phyloP scores from a whole-genome alignment of 495 filamentous ascomycete genomes.

The Daldinia concentrica region DNA sequence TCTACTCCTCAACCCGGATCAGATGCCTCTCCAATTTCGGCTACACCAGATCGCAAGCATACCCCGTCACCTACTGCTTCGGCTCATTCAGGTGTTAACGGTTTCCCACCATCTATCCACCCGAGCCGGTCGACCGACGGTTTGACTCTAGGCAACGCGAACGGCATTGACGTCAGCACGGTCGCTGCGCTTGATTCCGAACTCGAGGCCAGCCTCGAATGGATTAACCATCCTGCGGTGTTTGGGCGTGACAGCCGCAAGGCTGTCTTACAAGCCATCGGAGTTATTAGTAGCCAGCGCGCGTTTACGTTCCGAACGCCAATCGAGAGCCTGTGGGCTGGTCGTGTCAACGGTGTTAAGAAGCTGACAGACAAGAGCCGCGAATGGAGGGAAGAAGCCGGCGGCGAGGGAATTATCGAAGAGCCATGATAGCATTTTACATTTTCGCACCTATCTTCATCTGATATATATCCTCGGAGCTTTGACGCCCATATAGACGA shows the following conservation, averaged over 20 bases:
- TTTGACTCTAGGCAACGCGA: slow-evolving; percentile 63
- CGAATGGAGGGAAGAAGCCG: slow-evolving; percentile 87
- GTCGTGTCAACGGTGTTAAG: slow-evolving; percentile 79
- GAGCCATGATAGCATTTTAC: slow-evolving; percentile 61
- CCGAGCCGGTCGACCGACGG: slow-evolving; percentile 57
- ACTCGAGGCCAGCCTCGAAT: slow-evolving; percentile 92
- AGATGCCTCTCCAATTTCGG: slow-evolving; percentile 55
- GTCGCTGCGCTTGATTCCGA: slow-evolving; percentile 91
- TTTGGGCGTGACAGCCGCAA: slow-evolving; percentile 96
- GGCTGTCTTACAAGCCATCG: slow-evolving; percentile 94
- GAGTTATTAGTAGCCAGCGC: slow-evolving; percentile 92
- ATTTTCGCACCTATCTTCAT: slow-evolving; percentile 15
- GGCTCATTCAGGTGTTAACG: slow-evolving; percentile 51
- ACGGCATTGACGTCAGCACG: slow-evolving; percentile 78
- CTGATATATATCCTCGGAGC: slow-evolving; percentile 19
- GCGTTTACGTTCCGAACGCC: slow-evolving; percentile 93
- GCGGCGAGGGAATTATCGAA: slow-evolving; percentile 82
- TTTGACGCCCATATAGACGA: slow-evolving; percentile 31
- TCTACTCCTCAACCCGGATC: slow-evolving; percentile 58
- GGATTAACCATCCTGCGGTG: slow-evolving; percentile 97
- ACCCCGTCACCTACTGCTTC: slow-evolving; percentile 61
- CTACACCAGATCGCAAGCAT: slow-evolving; percentile 60
- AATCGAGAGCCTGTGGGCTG: slow-evolving; percentile 85
- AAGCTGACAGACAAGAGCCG: slow-evolving; percentile 78
- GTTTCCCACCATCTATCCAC: slow-evolving; percentile 42